Evolutionary conservation across 192 early-diverging fungal species (phyloP), one percentile per base, ranked within the genome.

Genomic region (Pecoramyces ruminantium): DNA sequence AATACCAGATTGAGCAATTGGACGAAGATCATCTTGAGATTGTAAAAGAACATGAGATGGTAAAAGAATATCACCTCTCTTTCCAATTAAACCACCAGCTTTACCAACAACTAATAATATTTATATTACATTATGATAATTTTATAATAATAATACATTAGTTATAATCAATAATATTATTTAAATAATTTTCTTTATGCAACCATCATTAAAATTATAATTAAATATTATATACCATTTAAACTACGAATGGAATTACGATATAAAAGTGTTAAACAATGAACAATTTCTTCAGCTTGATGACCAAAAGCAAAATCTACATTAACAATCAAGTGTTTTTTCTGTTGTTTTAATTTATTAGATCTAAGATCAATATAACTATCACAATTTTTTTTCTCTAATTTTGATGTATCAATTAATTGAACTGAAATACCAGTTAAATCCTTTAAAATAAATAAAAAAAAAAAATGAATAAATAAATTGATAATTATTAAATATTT

Each of bases 291-390:
- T 38, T 78, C 78, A 25, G 78, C 38, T 30, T 39, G 78, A 30
- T 78, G 30, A 21, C 79, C 79, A 78, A 80, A 80, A 8, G 79
- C 79, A 34, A 80, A 80, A 21, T 80, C 79, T 21, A 80, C 78
- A 34, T 80, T 80, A 21, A 80, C 78, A 38, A 80, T 80, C 15
- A 80, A 77, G 78, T 80, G 79, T 80, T 58, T 40, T 34, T 80
- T 80, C 5, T 18, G 79, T 38, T 80, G 14, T 38, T 18, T 78
- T 51, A 51, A 51, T 78, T 25, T 30, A 21, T 77, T 77, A 2
- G 18, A 27, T 34, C 27, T n/a, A 21, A 80, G 25, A 21, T 80
- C 3, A 13, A 80, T 21, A 2, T 28, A 80, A 40, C 4, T 29
- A 77, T 80, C 79, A 38, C 78, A 77, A 16, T 77, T 21, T 29